These are phyloP conservation scores for Rhizopogon vulgaris DNA, from an alignment of 768 basidiomycete species.

Conservation along the genomic window DNA sequence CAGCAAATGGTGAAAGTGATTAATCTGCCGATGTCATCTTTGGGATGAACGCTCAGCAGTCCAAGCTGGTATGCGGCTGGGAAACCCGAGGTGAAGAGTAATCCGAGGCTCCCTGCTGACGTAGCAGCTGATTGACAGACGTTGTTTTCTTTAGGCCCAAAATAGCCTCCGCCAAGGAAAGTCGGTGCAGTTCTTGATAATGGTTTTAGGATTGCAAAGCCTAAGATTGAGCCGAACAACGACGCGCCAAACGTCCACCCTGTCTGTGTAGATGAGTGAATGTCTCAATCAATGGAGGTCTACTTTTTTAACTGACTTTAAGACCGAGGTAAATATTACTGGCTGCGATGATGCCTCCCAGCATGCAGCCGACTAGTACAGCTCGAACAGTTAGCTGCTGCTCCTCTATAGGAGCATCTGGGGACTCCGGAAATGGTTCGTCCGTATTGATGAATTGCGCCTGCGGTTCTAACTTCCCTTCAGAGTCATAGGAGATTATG, in stretches of 20 bases:
- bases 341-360: slow-evolving; percentile 51
- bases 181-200: slow-evolving; percentile 42
- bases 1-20: slow-evolving; percentile 46
- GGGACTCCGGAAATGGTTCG: slow-evolving; percentile 46
- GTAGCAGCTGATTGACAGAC: slow-evolving; percentile 7
- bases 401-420: slow-evolving; percentile 35
- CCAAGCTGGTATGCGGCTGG: slow-evolving; percentile 54
- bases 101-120: slow-evolving; percentile 51
- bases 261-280: slow-evolving; percentile 20
- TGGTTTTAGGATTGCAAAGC: slow-evolving; percentile 52
- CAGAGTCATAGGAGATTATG: not conserved
- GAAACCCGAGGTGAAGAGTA: slow-evolving; percentile 50
- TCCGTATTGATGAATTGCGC: slow-evolving; percentile 5
- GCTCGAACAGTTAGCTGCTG: slow-evolving; percentile 48
- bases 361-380: slow-evolving; percentile 38
- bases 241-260: slow-evolving; percentile 63
- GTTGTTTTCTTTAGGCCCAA: slow-evolving; percentile 57
- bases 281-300: not conserved
- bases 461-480: not conserved
- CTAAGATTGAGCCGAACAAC: slow-evolving; percentile 36
- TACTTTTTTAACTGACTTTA: slow-evolving; percentile 24
- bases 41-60: slow-evolving; percentile 40
- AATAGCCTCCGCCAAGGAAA: slow-evolving; percentile 42
- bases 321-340: slow-evolving; percentile 65
- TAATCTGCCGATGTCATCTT: slow-evolving; percentile 49